These are phyloP conservation scores for Penicillium sp. DNA, from an alignment of 2,329 filamentous ascomycete genomes.

Conservation along the genomic window DNA sequence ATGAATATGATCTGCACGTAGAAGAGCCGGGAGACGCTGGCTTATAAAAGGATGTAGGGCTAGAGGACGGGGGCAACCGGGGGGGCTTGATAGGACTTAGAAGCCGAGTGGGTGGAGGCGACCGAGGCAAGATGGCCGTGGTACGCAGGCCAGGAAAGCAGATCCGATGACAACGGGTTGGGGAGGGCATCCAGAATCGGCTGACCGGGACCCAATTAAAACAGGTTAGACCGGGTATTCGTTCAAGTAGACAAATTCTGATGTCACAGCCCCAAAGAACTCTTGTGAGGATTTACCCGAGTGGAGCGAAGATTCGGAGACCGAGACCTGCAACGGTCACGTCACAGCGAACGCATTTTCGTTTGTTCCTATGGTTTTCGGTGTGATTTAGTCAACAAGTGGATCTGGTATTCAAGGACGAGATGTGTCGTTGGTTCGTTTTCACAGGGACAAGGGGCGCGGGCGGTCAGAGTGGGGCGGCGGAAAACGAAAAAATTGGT, in stretches of 20 bases:
- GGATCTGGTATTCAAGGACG: background rate
- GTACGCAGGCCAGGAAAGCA: conserved; percentile 24
- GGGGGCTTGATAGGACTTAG: conserved; percentile 17
- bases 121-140: conserved; percentile 30
- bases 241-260: conserved; percentile 8
- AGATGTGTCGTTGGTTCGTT: background rate
- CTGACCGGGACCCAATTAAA: conserved; percentile 12
- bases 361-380: conserved; percentile 2
- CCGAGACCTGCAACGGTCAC: conserved; percentile 8
- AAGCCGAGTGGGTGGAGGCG: conserved; percentile 22
- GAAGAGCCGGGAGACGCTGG: conserved; percentile 8
- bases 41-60: conserved; percentile 19
- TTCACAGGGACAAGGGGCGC: conserved; percentile 14
- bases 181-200: conserved; percentile 18
- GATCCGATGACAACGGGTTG: conserved; percentile 17
- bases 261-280: conserved; percentile 13
- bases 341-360: conserved; percentile 21
- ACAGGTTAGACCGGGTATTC: conserved; percentile 9
- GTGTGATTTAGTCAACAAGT: background rate
- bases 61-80: conserved; percentile 17
- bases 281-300: conserved; percentile 10
- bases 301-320: conserved; percentile 12
- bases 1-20: conserved; percentile 23
- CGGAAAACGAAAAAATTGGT: conserved; percentile 1
- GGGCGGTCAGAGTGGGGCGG: conserved; percentile 8